phyloP scores from a whole-genome alignment of 1,284 basidiomycete species.

The Ustilago nuda region DNA sequence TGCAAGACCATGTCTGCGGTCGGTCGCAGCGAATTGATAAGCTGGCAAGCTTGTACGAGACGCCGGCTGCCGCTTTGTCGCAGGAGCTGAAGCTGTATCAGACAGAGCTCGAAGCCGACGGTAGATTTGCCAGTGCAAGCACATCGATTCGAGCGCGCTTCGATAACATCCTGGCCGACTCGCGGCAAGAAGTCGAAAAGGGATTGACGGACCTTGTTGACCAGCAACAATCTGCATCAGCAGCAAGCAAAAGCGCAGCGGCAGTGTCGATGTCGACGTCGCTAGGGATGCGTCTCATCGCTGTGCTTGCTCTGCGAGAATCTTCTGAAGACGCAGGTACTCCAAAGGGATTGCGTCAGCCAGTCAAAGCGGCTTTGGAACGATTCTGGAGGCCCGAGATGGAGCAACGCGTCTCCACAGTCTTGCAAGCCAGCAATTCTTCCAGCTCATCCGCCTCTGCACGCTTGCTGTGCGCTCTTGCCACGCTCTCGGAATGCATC shows the following conservation, averaged over 20 bases:
- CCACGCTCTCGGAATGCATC: slow-evolving; percentile 31
- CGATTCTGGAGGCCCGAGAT: slow-evolving; percentile 29
- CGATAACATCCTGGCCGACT: slow-evolving; percentile 17
- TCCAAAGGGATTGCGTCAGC: neutral
- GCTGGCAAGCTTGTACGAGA: slow-evolving; percentile 34
- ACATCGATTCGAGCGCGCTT: slow-evolving; percentile 21
- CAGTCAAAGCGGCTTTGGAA: slow-evolving; percentile 27
- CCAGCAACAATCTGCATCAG: slow-evolving; percentile 5
- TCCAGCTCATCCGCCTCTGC: slow-evolving; percentile 11
- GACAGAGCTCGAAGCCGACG: slow-evolving; percentile 24
- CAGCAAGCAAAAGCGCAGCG: neutral
- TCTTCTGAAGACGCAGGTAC: neutral
- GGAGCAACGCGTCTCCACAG: slow-evolving; percentile 14
- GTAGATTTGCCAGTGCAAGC: slow-evolving; percentile 16
- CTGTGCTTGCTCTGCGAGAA: slow-evolving; percentile 16
- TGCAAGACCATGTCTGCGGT: slow-evolving; percentile 32
- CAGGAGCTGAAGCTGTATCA: slow-evolving; percentile 22
- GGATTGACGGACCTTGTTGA: slow-evolving; percentile 21
- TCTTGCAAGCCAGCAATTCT: neutral
- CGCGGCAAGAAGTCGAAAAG: slow-evolving; percentile 20
- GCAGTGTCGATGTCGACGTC: slow-evolving; percentile 7
- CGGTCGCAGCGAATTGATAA: slow-evolving; percentile 29
- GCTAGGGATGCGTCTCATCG: slow-evolving; percentile 23
- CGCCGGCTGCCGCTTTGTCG: slow-evolving; percentile 14
- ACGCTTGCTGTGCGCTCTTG: slow-evolving; percentile 18